Evolutionary conservation across 176 grass and related monocot genomes (phyloP), one percentile per base, ranked within the genome.

Genomic region (Phoenix roebelenii): DNA sequence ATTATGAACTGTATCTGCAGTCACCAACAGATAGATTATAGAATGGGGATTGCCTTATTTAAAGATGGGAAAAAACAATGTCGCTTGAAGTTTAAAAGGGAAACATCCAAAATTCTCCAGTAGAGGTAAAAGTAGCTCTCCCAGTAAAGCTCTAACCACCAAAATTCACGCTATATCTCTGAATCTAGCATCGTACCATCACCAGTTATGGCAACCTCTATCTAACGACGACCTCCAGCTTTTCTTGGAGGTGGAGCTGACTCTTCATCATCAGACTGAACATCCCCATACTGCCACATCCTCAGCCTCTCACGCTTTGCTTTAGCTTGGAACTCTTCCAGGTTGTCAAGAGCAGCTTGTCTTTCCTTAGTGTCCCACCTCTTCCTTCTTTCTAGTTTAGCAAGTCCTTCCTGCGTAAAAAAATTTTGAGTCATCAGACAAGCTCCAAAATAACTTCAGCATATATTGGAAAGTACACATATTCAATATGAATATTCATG

Each of bases 311-410:
- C 72, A 70, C 74, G 77, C 67, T 90, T 90, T 39, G 87, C 87
- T 67, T 85, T 90, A 16, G 78, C 82, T 63, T 85, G 82, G 82
- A 90, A 85, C 60, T 90, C 75, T 58, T 90, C 87, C 60, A 90
- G 59, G 25, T 85, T 90, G 53, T 82, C 68, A 12, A 90, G 75
- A 5, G 87, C 82, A 0, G 60, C 50, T 60, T 85, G 85, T 58
- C 82, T 78, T 51, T 85, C 82, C 23, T 20, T 82, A 25, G 79
- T 85, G 32, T 90, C 87, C 87, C 87, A 90, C 51, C 79, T 85
- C 72, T 90, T 90, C 68, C 79, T 70, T 67, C 82, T 90, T 67
- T 90, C 87, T 54, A 90, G 72, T 51, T 79, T 77, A 58, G 82
- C 82, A 76, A 90, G 82, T 35, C 87, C 87, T 77, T 90, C 87